phyloP scores from a whole-genome alignment of 805 yeast species.

The Starmerella gropengiesseri region DNA sequence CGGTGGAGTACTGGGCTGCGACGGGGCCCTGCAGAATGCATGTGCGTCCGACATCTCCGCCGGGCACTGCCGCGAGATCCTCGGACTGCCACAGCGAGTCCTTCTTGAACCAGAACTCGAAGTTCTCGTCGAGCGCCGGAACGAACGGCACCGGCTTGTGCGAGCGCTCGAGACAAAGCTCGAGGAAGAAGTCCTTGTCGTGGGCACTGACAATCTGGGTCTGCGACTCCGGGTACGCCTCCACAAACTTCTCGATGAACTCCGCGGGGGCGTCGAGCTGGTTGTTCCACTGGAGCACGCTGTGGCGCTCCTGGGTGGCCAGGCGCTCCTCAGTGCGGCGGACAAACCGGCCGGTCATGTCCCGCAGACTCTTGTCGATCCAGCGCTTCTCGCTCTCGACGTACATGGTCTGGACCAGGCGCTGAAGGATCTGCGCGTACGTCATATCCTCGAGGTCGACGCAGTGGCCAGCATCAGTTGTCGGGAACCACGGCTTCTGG shows the following conservation, averaged over 20 bases:
- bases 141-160: slow-evolving; percentile 98
- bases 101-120: slow-evolving; percentile 94
- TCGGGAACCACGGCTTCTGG: slow-evolving; percentile 98
- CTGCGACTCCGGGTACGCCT: slow-evolving; percentile 61
- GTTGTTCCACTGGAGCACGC: slow-evolving; percentile 63
- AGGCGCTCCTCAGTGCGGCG: slow-evolving; percentile 97
- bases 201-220: slow-evolving; percentile 84
- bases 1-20: slow-evolving; percentile 82
- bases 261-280: slow-evolving; percentile 54
- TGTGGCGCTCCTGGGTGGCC: slow-evolving; percentile 39
- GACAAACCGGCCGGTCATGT: slow-evolving; percentile 73
- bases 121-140: slow-evolving; percentile 87
- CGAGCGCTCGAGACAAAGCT: slow-evolving; percentile 64
- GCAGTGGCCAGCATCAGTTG: slow-evolving; percentile 60
- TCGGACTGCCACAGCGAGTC: slow-evolving; percentile 99
- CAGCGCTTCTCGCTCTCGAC: slow-evolving; percentile 70
- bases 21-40: slow-evolving; percentile 98
- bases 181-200: slow-evolving; percentile 87
- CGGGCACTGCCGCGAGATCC: slow-evolving; percentile 82
- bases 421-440: slow-evolving; percentile 75
- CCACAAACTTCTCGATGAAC: slow-evolving; percentile 49
- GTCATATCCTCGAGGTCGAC: slow-evolving; percentile 95
- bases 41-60: slow-evolving; percentile 94
- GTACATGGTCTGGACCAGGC: slow-evolving; percentile 80
- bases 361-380: slow-evolving; percentile 80